phyloP scores from a whole-genome alignment of 257 asterid species.

The Mitragyna speciosa region DNA sequence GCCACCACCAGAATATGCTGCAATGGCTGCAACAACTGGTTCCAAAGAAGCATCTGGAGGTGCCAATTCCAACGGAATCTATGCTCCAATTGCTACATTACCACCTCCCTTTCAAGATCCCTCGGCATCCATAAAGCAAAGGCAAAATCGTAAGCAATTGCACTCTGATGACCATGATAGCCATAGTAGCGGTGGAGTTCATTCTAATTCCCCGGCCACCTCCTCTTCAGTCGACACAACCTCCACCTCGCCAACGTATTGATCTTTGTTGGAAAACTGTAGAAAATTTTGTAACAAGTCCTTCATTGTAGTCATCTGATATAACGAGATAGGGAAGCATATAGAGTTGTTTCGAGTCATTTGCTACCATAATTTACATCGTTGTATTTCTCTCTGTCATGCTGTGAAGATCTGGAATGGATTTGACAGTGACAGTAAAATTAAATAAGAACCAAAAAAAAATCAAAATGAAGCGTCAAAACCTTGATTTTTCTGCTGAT shows the following conservation, averaged over 20 bases:
- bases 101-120: constrained; percentile 46
- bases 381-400: constrained; percentile 3
- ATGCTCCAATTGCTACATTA: constrained; percentile 56
- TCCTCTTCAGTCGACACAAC: constrained; percentile 31
- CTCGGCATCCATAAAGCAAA: constrained; percentile 9
- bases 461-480: not conserved
- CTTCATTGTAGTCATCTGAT: constrained; percentile 10
- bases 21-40: constrained; percentile 32
- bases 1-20: constrained; percentile 31
- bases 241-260: constrained; percentile 22
- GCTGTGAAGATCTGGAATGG: constrained; percentile 6
- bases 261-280: constrained; percentile 18
- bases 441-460: not conserved
- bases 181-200: constrained; percentile 25
- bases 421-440: constrained; percentile 19
- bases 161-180: constrained; percentile 15
- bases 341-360: constrained; percentile 22
- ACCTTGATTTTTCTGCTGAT: not conserved
- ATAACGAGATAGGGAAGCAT: constrained; percentile 1
- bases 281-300: constrained; percentile 26
- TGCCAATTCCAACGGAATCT: constrained; percentile 47
- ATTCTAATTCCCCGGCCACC: constrained; percentile 16
- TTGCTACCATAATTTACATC: not conserved
- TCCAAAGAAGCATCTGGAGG: constrained; percentile 50
- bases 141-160: constrained; percentile 13